Base-by-base conservation (phyloP, 345 rosid species). In the Laguncularia racemosa region DNA sequence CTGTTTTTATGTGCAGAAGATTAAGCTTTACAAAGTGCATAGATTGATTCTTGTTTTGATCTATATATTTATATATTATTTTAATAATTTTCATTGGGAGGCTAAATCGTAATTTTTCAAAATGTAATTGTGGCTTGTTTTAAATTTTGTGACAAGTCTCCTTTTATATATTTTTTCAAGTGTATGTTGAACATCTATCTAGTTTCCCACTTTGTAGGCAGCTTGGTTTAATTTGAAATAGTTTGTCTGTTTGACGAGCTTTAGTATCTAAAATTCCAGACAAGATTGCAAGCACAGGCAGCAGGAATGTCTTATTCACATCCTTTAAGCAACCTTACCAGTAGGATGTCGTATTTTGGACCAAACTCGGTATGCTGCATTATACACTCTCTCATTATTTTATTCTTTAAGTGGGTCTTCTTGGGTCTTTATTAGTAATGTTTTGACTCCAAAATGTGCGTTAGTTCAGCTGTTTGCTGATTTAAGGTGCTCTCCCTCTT, bases 211-310 rank as follows among this genome's bases (percentile, higher is more conserved):
- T 1, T 38, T 56, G 19, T 44, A 40, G 14, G 20, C 26, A 44
- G 33, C 11, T 8, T 52, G 55, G 1, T 20, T 16, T 53, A 5
- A 16, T 53, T 26, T 5, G 14, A 12, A 1, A 23, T 44, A 38
- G 15, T 18, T 7, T 0, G 12, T 21, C 57, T 62, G 20, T 21
- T 19, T 26, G 44, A 23, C 11, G 7, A 33, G 40, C 26, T 53
- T 14, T 57, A 46, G 9, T 48, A 20, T 62, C 17, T 13, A 56
- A 52, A 48, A 52, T 52, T 28, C 53, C 70, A 95, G 99, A 95
- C 97, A 44, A 85, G 96, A 68, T 71, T 95, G 76, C 99, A 95
- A 74, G 87, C 95, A 12, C 99, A 95, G 80, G 99, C 99, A 52
- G 99, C 99, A 1, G 99, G 99, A 54, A 79, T 70, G 38, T 71